These are phyloP conservation scores for Passiflora organensis DNA, from an alignment of 345 rosid genomes.

Conservation along the genomic window DNA sequence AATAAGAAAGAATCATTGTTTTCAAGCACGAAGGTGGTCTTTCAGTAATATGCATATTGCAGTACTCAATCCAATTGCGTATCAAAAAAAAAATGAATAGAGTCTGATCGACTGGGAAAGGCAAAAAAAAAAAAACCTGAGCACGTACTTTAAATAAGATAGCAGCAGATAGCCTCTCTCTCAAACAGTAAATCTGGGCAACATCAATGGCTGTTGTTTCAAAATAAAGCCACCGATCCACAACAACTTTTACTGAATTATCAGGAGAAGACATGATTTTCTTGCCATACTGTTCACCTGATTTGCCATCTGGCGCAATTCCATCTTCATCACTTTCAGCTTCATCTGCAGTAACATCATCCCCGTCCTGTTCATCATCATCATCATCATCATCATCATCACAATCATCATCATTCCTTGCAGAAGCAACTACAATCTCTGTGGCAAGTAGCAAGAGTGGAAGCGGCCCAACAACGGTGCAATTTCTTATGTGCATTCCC, in stretches of 20 bases:
- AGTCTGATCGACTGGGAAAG: not conserved
- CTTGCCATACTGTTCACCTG: conserved; percentile 28
- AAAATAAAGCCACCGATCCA: conserved; percentile 81
- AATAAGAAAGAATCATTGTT: no score
- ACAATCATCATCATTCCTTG: conserved; percentile 16
- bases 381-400: conserved; percentile 17
- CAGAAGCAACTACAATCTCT: conserved; percentile 79
- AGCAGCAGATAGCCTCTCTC: conserved; percentile 68
- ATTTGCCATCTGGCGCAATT: conserved; percentile 27
- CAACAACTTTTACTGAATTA: conserved; percentile 53
- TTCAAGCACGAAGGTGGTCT: not conserved
- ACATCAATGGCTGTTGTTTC: conserved; percentile 67
- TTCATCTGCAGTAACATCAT: conserved; percentile 39
- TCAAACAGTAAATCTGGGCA: conserved; percentile 86
- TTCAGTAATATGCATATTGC: not conserved
- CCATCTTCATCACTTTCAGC: conserved; percentile 45
- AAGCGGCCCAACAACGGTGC: conserved; percentile 65
- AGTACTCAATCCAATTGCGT: not conserved
- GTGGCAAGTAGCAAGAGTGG: conserved; percentile 65
- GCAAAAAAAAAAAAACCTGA: not conserved
- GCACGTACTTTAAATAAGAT: conserved; percentile 60
- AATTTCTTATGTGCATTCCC: conserved; percentile 65
- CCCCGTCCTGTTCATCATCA: conserved; percentile 32
- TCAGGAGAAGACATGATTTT: conserved; percentile 73
- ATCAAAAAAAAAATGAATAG: not conserved